Evolutionary conservation across 306 rosid species (phyloP).

Genomic region (Erythrophleum fordii): DNA sequence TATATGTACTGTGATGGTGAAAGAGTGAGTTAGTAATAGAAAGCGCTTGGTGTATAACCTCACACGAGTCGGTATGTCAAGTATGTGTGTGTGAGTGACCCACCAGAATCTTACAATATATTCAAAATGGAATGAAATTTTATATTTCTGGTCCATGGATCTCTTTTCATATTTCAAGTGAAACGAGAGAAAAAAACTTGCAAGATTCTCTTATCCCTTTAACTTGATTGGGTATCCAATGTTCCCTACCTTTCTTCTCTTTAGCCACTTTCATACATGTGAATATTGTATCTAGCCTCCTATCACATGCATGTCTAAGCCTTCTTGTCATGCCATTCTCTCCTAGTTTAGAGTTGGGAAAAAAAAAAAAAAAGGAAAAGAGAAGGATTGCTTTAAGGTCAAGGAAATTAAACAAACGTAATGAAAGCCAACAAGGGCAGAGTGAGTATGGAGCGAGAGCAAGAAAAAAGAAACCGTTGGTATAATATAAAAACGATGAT

Average conservation of each 20-base stretch:
- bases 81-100: background rate
- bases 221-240: slow-evolving; percentile 19
- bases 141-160: background rate
- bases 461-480: background rate
- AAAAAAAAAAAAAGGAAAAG: background rate
- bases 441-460: background rate
- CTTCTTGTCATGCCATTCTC: background rate
- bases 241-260: background rate
- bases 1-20: background rate
- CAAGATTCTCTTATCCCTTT: slow-evolving; percentile 9
- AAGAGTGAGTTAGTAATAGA: background rate
- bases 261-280: background rate
- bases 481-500: background rate
- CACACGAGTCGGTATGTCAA: slow-evolving; percentile 7
- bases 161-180: slow-evolving; percentile 5
- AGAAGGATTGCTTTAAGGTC: background rate
- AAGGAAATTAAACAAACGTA: background rate
- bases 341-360: background rate
- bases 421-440: background rate
- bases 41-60: background rate
- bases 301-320: background rate
- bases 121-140: slow-evolving; percentile 17
- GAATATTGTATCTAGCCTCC: background rate
- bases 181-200: background rate
- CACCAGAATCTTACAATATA: slow-evolving; percentile 8